Evolutionary conservation across 2,329 filamentous ascomycete genomes (phyloP).

Genomic region (Colletotrichum coccodes): DNA sequence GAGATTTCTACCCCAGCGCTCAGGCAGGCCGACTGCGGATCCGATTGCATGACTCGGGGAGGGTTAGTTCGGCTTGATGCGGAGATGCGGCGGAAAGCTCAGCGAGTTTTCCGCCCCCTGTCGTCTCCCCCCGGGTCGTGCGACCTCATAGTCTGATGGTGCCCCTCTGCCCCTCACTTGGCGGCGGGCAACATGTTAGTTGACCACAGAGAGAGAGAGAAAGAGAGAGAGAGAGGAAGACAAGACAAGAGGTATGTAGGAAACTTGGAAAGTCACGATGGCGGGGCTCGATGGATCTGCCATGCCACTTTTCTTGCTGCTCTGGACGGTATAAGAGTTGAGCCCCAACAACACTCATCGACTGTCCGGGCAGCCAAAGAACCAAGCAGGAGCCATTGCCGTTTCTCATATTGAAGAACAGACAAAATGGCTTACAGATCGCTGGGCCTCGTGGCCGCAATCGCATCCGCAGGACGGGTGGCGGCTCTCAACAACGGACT

Average conservation of each 20-base stretch:
- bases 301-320: conserved; percentile 6
- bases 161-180: conserved; percentile 31
- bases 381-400: neutral
- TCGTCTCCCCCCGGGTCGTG: too few species aligned
- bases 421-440: conserved; percentile 17
- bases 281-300: conserved; percentile 9
- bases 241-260: neutral
- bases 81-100: conserved; percentile 29
- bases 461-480: conserved; percentile 22
- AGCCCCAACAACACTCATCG: neutral
- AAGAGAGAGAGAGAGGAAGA: neutral
- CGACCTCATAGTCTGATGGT: neutral
- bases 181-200: conserved; percentile 12
- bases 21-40: neutral
- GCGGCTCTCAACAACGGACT: conserved; percentile 34
- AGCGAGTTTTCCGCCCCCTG: conserved; percentile 17
- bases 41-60: conserved; percentile 17
- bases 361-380: neutral
- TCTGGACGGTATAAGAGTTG: conserved; percentile 17
- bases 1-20: neutral
- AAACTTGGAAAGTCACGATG: neutral
- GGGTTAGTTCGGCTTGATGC: conserved; percentile 1
- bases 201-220: neutral
- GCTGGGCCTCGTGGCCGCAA: conserved; percentile 11
- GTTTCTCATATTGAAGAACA: neutral